Evolutionary conservation across 805 yeast genomes (phyloP).

Genomic region (Myxozyma monticola): DNA sequence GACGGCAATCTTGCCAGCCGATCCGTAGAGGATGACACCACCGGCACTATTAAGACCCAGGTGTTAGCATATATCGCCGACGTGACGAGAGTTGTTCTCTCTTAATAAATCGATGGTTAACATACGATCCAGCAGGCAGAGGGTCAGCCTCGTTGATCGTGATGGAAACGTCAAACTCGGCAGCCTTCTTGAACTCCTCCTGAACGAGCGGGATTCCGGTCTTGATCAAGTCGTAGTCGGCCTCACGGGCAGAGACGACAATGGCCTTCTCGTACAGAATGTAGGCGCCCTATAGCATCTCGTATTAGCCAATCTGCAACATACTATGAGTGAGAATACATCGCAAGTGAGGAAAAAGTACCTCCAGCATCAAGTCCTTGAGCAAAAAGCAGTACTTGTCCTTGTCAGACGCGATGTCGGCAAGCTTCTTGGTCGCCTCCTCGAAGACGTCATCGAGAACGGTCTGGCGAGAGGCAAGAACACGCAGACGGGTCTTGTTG

Average conservation of each 20-base stretch:
- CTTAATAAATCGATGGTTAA: background rate
- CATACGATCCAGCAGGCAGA: constrained; percentile 54
- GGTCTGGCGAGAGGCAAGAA: constrained; percentile 81
- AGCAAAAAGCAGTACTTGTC: constrained; percentile 66
- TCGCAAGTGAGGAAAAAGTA: background rate
- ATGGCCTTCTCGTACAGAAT: constrained; percentile 73
- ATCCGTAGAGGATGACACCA: constrained; percentile 74
- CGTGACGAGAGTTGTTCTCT: background rate
- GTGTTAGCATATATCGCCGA: background rate
- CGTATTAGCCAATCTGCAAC: background rate
- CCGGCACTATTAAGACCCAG: constrained; percentile 52
- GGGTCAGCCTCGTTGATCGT: constrained; percentile 55
- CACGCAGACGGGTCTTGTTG: constrained; percentile 90
- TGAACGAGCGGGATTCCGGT: constrained; percentile 63
- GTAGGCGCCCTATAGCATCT: constrained; percentile 45
- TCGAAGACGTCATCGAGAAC: constrained; percentile 73
- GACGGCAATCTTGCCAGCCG: constrained; percentile 79
- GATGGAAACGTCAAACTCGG: constrained; percentile 59
- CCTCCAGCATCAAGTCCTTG: constrained; percentile 76
- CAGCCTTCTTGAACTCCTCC: constrained; percentile 59
- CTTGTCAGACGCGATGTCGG: constrained; percentile 55
- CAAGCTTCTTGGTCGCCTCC: constrained; percentile 63
- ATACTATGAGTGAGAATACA: constrained; percentile 28
- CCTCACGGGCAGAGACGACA: constrained; percentile 63
- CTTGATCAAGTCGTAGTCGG: constrained; percentile 61